A percentile compares a stretch with the other conserved stretches of the same genome.
These are phyloP conservation scores for Fusarium piperis DNA, from an alignment of 2,329 filamentous ascomycete species.

Conservation along the genomic window DNA sequence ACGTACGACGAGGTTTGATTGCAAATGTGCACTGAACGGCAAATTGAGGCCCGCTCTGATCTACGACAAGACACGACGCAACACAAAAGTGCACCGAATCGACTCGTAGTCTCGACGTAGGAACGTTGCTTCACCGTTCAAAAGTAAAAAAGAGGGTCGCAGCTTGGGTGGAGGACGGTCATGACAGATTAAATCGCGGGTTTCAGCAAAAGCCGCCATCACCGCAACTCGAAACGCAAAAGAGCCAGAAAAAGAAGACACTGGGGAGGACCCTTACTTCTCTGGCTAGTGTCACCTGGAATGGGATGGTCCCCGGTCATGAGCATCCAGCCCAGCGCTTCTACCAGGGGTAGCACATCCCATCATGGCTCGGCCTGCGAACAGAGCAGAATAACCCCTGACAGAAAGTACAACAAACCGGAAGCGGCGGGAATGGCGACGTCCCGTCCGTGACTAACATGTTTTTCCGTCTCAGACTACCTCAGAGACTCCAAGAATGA, in stretches of 20 bases:
- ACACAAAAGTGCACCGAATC: neutral
- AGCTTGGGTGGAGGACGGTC: conserved; percentile 4
- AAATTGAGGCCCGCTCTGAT: neutral
- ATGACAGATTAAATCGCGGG: conserved; percentile 16
- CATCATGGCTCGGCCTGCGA: neutral
- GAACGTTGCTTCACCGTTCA: conserved; percentile 22
- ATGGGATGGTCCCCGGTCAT: neutral
- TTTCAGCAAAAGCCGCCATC: conserved; percentile 21
- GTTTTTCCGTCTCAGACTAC: neutral
- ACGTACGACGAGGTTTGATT: conserved; percentile 20
- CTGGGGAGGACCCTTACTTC: conserved; percentile 6
- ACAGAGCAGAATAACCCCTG: neutral
- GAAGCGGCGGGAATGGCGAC: conserved; percentile 1
- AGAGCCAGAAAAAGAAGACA: conserved; percentile 26
- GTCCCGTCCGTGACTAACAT: conserved; percentile 7
- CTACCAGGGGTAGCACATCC: neutral
- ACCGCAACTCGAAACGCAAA: conserved; percentile 42
- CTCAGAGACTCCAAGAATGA: neutral
- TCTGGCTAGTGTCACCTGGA: neutral
- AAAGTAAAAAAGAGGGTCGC: conserved; percentile 8
- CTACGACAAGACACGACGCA: too few relatives aligned
- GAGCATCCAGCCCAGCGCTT: conserved; percentile 15
- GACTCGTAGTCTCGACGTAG: neutral
- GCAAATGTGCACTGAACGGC: neutral
- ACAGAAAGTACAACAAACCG: conserved; percentile 7